Evolutionary conservation across 2,329 filamentous ascomycete species (phyloP).

Genomic region (Periglandula ipomoeae): DNA sequence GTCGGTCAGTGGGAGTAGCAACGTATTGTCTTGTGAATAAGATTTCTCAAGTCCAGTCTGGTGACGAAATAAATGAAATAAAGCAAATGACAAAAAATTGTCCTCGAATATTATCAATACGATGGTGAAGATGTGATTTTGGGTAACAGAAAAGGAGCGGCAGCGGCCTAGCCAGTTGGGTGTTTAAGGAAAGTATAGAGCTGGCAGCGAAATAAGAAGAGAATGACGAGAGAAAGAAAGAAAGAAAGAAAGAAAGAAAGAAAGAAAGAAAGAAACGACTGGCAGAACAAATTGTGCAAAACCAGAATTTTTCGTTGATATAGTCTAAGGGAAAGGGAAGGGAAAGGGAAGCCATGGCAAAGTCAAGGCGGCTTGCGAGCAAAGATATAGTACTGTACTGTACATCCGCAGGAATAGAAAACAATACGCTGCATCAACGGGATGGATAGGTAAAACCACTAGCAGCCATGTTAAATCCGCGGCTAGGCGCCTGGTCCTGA

Average conservation of each 20-base stretch:
- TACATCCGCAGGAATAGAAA: no score
- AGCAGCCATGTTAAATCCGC: constrained; percentile 1
- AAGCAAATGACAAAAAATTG: no score
- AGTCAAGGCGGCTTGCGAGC: constrained; percentile 2
- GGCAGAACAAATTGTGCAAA: constrained; percentile 18
- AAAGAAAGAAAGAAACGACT: constrained; percentile 5
- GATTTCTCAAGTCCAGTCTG: constrained; percentile 3
- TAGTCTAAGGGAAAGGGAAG: constrained; percentile 9
- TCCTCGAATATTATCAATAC: no score
- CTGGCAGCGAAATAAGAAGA: constrained; percentile 21
- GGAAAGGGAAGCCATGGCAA: background rate
- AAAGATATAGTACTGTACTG: constrained; percentile 13
- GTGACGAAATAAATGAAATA: background rate
- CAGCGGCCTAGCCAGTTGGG: constrained; percentile 51
- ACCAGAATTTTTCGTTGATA: background rate
- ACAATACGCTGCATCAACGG: no score
- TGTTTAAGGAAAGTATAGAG: constrained; percentile 25
- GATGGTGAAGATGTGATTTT: no score
- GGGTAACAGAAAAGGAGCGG: constrained; percentile 39
- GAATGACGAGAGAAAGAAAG: constrained; percentile 17
- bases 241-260: constrained; percentile 21
- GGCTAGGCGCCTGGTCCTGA: constrained; percentile 1
- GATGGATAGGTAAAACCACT: background rate
- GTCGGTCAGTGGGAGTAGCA: constrained; percentile 6
- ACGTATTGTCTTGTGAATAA: background rate